phyloP scores from a whole-genome alignment of 2,329 filamentous ascomycete genomes.

The Volutella citrinella region DNA sequence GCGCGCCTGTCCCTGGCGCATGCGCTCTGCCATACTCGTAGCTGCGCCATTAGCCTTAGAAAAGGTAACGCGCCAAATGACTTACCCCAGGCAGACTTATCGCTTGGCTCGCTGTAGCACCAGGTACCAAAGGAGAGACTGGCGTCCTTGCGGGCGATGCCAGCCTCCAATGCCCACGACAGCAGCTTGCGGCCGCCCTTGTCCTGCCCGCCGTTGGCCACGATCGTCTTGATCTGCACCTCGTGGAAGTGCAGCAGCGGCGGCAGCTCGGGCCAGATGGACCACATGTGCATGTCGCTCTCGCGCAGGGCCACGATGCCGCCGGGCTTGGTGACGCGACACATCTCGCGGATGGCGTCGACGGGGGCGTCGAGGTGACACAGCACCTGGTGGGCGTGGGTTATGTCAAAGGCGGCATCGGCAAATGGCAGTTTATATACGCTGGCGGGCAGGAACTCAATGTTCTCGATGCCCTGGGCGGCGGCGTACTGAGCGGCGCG shows the following conservation, averaged over 20 bases:
- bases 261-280: slow-evolving; percentile 25
- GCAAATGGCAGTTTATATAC: slow-evolving; percentile 35
- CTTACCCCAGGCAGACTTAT: slow-evolving; percentile 26
- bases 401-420: slow-evolving; percentile 40
- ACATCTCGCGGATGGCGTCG: slow-evolving; percentile 37
- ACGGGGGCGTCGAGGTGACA: slow-evolving; percentile 36
- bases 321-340: slow-evolving; percentile 40
- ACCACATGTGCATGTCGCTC: slow-evolving; percentile 28
- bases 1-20: slow-evolving; percentile 21
- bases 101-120: slow-evolving; percentile 25
- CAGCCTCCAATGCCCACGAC: slow-evolving; percentile 25
- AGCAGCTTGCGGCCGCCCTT: slow-evolving; percentile 27
- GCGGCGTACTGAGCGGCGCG: slow-evolving; percentile 23
- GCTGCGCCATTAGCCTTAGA: slow-evolving; percentile 15
- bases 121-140: slow-evolving; percentile 26
- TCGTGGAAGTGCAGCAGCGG: slow-evolving; percentile 23
- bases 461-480: slow-evolving; percentile 21
- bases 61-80: background rate
- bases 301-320: slow-evolving; percentile 39
- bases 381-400: slow-evolving; percentile 42
- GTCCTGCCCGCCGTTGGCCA: slow-evolving; percentile 23
- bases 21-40: slow-evolving; percentile 22
- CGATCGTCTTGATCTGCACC: slow-evolving; percentile 14
- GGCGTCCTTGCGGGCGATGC: slow-evolving; percentile 19
- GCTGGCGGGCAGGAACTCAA: slow-evolving; percentile 25